Percentiles rank a stretch among this genome's conserved stretches.
Conservation (phyloP, 345 rosid species). For the Jatropha curcas region DNA sequence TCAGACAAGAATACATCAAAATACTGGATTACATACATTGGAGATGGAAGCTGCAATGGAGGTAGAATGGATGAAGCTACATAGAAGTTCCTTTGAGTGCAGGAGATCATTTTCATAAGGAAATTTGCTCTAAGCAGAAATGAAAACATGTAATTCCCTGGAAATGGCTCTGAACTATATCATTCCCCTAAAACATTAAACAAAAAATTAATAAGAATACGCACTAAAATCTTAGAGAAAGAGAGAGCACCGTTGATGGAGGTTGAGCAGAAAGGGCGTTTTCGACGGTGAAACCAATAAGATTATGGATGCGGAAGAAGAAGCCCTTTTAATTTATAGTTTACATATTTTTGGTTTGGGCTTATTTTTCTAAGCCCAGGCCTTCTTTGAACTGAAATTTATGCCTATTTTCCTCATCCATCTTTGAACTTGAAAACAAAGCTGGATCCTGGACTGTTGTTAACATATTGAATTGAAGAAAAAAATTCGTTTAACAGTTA, state of each 20-base stretch:
- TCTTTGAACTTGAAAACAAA: too few relatives aligned
- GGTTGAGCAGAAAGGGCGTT: neutral
- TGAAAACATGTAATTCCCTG: neutral
- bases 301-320: neutral
- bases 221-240: neutral
- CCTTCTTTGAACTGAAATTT: neutral
- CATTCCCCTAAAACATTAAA: neutral
- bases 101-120: constrained; percentile 32
- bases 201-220: neutral
- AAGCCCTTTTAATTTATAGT: neutral
- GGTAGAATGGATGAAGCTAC: constrained; percentile 43
- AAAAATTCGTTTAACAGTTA: too few relatives aligned
- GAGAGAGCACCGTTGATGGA: neutral
- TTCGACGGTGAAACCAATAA: neutral
- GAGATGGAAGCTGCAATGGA: constrained; percentile 63
- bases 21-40: constrained; percentile 36
- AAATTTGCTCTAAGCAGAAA: constrained; percentile 7
- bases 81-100: constrained; percentile 39
- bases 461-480: too few relatives aligned
- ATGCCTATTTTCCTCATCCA: too few relatives aligned
- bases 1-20: too few relatives aligned
- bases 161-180: neutral
- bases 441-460: too few relatives aligned
- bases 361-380: neutral
- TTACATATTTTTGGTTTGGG: neutral